Percentiles rank a stretch among this genome's conserved stretches.
Conservation (phyloP, 2,329 filamentous ascomycete species). For the Meredithiella fracta region DNA sequence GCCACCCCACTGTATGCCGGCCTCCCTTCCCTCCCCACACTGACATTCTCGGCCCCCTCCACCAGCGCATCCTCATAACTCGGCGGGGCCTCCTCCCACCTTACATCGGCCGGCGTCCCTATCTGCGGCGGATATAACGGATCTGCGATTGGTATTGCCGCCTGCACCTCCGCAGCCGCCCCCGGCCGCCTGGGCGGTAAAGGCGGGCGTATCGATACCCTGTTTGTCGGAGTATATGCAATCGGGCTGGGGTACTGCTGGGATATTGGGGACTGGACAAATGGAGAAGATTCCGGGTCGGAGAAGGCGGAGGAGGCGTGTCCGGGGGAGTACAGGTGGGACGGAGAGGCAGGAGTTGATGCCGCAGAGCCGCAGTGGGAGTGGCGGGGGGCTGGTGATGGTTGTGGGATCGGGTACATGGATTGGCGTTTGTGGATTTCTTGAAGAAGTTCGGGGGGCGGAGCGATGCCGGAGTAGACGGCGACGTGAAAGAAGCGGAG, state of each 20-base stretch:
- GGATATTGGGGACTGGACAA: neutral
- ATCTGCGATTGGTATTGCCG: constrained; percentile 24
- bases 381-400: neutral
- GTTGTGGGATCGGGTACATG: neutral
- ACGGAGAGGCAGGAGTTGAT: neutral
- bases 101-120: constrained; percentile 26
- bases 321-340: neutral
- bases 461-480: constrained; percentile 75
- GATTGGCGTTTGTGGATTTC: constrained; percentile 1
- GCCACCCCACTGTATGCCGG: neutral
- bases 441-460: constrained; percentile 53
- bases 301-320: neutral
- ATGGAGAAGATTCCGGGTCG: neutral
- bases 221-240: neutral
- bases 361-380: neutral
- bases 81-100: constrained; percentile 65
- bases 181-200: constrained; percentile 16
- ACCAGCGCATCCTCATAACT: constrained; percentile 92
- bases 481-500: constrained; percentile 58
- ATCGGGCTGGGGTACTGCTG: neutral
- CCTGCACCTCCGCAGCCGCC: constrained; percentile 16
- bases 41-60: constrained; percentile 47
- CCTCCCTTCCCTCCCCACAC: constrained; percentile 22
- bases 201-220: constrained; percentile 6
- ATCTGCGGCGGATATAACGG: constrained; percentile 44